Base-by-base conservation (phyloP, 441 rosid genomes). In the Kokia cookei region DNA sequence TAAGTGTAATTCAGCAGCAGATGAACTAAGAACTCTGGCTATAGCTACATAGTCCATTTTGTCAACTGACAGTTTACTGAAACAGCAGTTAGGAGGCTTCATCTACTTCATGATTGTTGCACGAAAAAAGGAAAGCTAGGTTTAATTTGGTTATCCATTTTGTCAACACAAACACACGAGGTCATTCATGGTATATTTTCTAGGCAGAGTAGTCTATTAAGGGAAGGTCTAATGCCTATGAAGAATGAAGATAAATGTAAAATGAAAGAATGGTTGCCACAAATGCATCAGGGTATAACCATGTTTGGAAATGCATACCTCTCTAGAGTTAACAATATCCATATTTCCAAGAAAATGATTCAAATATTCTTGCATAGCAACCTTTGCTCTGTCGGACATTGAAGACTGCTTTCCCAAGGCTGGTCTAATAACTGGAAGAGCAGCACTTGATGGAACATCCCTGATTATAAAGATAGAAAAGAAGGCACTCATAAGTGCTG, bases 391-490 rank as follows among this genome's bases (percentile, higher is more conserved):
- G 55, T 88, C 97, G 1, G 99, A 89, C 78, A 96, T 86, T 2
- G 99, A 91, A 78, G 93, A 87, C 78, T 94, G 99, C 84, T 98
- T 90, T 74, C 97, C 96, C 75, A 96, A 76, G 43, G 91, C 90
- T 24, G 99, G 99, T 71, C 98, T 96, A 73, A 96, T 88, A 76
- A 96, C 90, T 35, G 97, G 94, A 75, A 96, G 84, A 77, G 96
- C 99, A 79, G 99, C 99, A 74, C 87, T 94, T 58, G 99, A 93
- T 15, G 99, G 99, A 88, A 96, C 97, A 88, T 94, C 89, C 88
- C 99, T 96, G 92, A 74, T 86, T 64, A 82, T 76, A 80, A 61
- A 61, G 32, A 62, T 11, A 59, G 32, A 59, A 50, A 29, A 19
- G 22, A 85, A 80, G 60, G 40, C 79, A 78, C 83, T 85, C 17